These are phyloP conservation scores for Talaromyces sp. DNA, from an alignment of 2,329 filamentous ascomycete genomes.

Conservation along the genomic window DNA sequence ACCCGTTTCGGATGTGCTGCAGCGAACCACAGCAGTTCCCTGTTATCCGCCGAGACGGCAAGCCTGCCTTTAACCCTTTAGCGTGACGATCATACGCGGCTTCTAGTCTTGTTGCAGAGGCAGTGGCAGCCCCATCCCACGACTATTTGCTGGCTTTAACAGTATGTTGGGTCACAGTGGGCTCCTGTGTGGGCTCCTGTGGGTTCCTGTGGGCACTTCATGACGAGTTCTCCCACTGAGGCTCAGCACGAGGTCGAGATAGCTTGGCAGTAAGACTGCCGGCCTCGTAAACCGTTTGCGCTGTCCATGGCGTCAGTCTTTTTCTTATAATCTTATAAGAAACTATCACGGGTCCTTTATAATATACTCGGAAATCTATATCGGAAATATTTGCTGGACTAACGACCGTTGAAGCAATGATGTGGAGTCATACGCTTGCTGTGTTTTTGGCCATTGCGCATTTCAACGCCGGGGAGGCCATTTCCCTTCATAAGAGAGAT, in stretches of 20 bases:
- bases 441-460: conserved; percentile 15
- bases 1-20: neutral
- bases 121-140: neutral
- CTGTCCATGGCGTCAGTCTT: neutral
- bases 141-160: neutral
- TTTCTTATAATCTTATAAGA: neutral
- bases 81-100: neutral
- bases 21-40: neutral
- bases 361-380: neutral
- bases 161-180: neutral
- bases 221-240: neutral
- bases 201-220: neutral
- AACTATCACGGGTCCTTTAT: neutral
- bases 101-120: neutral
- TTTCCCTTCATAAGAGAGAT: conserved; percentile 13
- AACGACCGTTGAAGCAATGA: conserved; percentile 2
- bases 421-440: conserved; percentile 16
- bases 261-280: neutral
- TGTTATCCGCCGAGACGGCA: neutral
- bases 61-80: neutral
- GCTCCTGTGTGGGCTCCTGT: neutral
- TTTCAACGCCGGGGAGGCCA: conserved; percentile 9
- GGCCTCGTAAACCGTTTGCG: neutral
- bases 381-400: neutral
- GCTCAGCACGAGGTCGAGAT: neutral